These are phyloP conservation scores for Elaeagnus macrophylla DNA, from an alignment of 306 rosid species.

Conservation along the genomic window DNA sequence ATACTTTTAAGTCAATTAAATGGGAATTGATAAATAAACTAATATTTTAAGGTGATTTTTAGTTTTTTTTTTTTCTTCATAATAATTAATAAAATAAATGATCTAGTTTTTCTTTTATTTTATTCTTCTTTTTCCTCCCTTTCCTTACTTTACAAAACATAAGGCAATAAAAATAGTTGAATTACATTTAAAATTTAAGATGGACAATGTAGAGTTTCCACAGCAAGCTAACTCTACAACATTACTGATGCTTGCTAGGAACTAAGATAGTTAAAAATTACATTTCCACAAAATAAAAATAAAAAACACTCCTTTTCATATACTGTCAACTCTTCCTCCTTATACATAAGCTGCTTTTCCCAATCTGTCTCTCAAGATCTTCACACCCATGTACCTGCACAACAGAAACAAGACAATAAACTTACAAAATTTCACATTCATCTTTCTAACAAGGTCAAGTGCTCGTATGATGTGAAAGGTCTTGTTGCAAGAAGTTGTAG, in stretches of 20 bases:
- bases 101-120: no score
- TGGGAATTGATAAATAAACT: no score
- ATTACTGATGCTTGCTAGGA: slow-evolving; percentile 29
- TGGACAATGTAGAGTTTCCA: background rate
- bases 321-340: background rate
- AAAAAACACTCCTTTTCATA: no score
- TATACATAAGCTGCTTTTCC: slow-evolving; percentile 51
- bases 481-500: no score
- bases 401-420: slow-evolving; percentile 5
- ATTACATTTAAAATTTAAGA: background rate
- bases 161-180: slow-evolving; percentile 3
- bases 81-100: no score
- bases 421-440: background rate
- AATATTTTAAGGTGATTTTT: no score
- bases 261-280: background rate
- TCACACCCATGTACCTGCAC: slow-evolving; percentile 88
- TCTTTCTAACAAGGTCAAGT: no score
- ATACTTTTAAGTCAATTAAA: no score
- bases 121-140: no score
- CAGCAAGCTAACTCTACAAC: slow-evolving; percentile 13
- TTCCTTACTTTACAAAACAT: background rate
- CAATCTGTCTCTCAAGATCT: slow-evolving; percentile 68
- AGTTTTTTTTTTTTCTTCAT: no score
- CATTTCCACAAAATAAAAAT: slow-evolving; percentile 16
- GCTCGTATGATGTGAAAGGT: background rate